Evolutionary conservation across 2,329 filamentous ascomycete genomes (phyloP), one percentile per base, ranked within the genome.

Genomic region (Plenodomus biglobosus): DNA sequence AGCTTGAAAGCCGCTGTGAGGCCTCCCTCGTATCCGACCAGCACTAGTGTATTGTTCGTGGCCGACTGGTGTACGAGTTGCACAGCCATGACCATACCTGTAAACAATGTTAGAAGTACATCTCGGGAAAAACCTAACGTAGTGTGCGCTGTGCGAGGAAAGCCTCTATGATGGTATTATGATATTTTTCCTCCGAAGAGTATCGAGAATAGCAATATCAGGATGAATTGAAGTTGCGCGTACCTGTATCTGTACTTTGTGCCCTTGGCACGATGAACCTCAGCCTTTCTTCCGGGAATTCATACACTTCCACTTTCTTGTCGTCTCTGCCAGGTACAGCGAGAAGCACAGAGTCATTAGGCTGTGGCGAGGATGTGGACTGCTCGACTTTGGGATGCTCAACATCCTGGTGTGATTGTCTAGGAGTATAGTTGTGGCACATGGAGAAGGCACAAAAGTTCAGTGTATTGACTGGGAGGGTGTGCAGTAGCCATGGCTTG

Each of bases 11-110:
- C 82, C 44, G 85, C 83, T 1, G 84, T 84, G 44, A 86, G 80
- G 1, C 94, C 94, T 61, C 89, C 90, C 73, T 99, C 94, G 69
- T 94, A 96, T 10, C 87, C 92, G 2, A 86, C 85, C 8, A 88
- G 73, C 6, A 96, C 76, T 4, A 84, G 81, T 1, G 92, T 73
- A 70, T 68, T 13, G 11, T 59, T 58, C 15, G 58, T 61, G 15
- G 39, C 30, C 27, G 22, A 42, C 38, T 58, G 59, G 22, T 58
- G 59, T n/a, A 57, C 30, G 17, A 71, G 68, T 72, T 30, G 74
- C 57, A 96, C 73, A 4, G 88, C 85, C 94, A 97, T 97, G 34
- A 90, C 84, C 92, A 97, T 97, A 46, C 89, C 90, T 64, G 80
- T 78, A 10, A 3, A 13, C 17, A 40, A 80, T 80, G 55, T 64